Evolutionary conservation across 306 rosid genomes (phyloP), one percentile per base, ranked within the genome.

Genomic region (Echinosophora koreensis): DNA sequence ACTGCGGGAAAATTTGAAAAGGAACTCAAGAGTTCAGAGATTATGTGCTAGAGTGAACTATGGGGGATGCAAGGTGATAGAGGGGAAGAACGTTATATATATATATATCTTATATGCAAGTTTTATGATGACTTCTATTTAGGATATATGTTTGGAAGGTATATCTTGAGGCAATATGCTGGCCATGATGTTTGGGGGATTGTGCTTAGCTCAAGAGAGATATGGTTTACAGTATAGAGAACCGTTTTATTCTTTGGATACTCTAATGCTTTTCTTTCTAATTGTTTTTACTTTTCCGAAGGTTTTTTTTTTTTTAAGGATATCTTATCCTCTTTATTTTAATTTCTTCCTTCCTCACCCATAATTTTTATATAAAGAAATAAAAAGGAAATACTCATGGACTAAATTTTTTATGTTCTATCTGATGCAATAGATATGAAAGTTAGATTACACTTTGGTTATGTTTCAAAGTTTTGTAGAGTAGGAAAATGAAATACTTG

Each of bases 111-210:
- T 66, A 27, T 52, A 22, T 38, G 57, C 39, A 66, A 27, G 4
- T 35, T 35, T 32, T 34, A 51, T 16, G 49, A 52, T 52, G 75
- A 16, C 75, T 70, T 69, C 11, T 34, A 6, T 57, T 32, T 34
- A 51, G 49, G 46, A 51, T 69, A 51, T 37, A 1, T 35, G 8
- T 34, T 30, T 10, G 62, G 27, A 35, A 55, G 50, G 34, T 10
- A 16, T 51, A 35, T 52, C 34, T 69, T 10, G 75, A 55, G 61
- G 34, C 1, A 3, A 18, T 18, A 55, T 18, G 22, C 57, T 51
- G 57, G 57, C 9, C 5, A 8, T 55, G 61, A 55, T 55, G 14
- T 51, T 32, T 69, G 17, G 17, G 56, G 75, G 9, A 57, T 34
- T 49, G 32, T 69, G 60, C 46, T n/a, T 49, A 46, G 60, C 30